Conservation (phyloP, 495 filamentous ascomycete species). For the Baudoinia panamericana region DNA sequence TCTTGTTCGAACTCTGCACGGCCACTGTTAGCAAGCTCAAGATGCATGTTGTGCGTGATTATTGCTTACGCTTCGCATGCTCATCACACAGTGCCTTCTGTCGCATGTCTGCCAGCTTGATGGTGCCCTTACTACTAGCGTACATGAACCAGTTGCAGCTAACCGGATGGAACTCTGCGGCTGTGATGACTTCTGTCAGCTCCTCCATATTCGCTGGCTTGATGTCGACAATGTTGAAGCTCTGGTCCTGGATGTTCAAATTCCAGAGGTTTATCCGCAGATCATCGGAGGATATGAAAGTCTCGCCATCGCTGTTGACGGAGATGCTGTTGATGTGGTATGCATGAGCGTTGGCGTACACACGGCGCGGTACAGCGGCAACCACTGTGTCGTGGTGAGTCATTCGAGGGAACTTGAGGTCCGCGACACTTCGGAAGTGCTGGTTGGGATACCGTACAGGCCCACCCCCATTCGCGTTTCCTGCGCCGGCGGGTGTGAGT, state of each 20-base stretch:
- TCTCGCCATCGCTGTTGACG: slow-evolving; percentile 97
- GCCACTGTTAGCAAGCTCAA: slow-evolving; percentile 9
- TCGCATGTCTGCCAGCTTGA: slow-evolving; percentile 97
- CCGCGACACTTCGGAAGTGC: slow-evolving; percentile 65
- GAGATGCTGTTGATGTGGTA: slow-evolving; percentile 99
- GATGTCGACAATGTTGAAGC: slow-evolving; percentile 99
- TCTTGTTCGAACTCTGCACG: slow-evolving; percentile 92
- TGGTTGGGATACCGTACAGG: slow-evolving; percentile 53
- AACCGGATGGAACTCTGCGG: slow-evolving; percentile 90
- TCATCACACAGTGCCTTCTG: slow-evolving; percentile 91
- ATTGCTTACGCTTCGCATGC: slow-evolving; percentile 75
- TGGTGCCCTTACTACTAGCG: slow-evolving; percentile 95
- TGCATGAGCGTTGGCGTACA: slow-evolving; percentile 95
- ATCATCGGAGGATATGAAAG: slow-evolving; percentile 97
- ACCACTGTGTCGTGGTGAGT: slow-evolving; percentile 98
- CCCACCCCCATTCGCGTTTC: slow-evolving; percentile 59
- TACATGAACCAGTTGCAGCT: slow-evolving; percentile 99
- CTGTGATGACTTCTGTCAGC: slow-evolving; percentile 95
- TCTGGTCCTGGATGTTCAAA: slow-evolving; percentile 96
- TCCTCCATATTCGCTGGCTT: slow-evolving; percentile 99
- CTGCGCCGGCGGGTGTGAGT: slow-evolving; percentile 60
- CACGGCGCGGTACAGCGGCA: slow-evolving; percentile 85
- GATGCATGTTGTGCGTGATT: not conserved
- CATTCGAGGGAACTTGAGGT: slow-evolving; percentile 83
- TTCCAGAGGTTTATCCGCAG: slow-evolving; percentile 98